A percentile compares a stretch with the other conserved stretches of the same genome.
Conservation (phyloP, 805 yeast species). For the Candida caryicola region DNA sequence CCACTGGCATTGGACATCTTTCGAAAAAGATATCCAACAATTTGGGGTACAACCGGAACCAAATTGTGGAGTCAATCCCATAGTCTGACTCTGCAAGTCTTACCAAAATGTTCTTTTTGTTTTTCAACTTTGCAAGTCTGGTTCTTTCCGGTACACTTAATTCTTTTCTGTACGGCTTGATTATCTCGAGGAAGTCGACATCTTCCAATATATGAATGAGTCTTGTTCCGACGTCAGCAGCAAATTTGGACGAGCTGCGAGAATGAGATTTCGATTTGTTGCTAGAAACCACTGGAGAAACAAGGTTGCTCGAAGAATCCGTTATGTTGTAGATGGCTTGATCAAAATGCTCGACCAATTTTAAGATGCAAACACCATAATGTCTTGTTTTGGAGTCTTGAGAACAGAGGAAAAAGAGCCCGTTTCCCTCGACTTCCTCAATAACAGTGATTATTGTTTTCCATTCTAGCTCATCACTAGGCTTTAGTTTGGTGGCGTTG, state of each 20-base stretch:
- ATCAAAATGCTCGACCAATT: constrained; percentile 84
- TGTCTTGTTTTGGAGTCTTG: constrained; percentile 76
- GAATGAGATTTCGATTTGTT: constrained; percentile 38
- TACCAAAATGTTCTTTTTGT: constrained; percentile 65
- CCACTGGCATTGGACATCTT: constrained; percentile 88
- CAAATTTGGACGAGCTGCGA: constrained; percentile 65
- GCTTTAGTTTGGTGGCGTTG: constrained; percentile 17
- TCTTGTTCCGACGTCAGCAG: constrained; percentile 75
- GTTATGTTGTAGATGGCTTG: constrained; percentile 63
- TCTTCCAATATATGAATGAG: constrained; percentile 73
- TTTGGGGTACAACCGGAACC: constrained; percentile 86
- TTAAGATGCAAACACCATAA: constrained; percentile 70
- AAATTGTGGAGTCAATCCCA: constrained; percentile 94
- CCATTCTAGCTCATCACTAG: constrained; percentile 66
- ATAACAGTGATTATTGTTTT: constrained; percentile 78
- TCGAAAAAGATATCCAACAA: constrained; percentile 70
- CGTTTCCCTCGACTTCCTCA: constrained; percentile 96
- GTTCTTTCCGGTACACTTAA: constrained; percentile 76
- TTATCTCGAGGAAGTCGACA: constrained; percentile 62
- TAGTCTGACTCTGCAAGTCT: constrained; percentile 85
- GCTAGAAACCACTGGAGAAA: constrained; percentile 6
- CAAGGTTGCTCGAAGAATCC: constrained; percentile 15
- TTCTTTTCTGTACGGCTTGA: constrained; percentile 49
- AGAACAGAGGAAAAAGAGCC: constrained; percentile 84
- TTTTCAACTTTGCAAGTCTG: constrained; percentile 62